phyloP scores from a whole-genome alignment of 2,329 filamentous ascomycete genomes.

The Trichoderma hamatum region DNA sequence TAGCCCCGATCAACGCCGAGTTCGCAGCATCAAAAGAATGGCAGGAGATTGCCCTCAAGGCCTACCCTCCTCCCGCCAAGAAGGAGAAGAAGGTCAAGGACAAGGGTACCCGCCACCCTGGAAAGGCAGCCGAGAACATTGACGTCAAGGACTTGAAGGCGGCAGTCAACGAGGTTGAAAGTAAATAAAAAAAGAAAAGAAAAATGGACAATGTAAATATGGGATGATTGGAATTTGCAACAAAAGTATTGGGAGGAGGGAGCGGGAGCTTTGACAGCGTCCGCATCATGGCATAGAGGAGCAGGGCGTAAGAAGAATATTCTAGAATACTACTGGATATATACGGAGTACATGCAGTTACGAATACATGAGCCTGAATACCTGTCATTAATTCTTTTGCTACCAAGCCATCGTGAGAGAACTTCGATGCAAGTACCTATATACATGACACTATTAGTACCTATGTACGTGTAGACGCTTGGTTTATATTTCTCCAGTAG shows the following conservation, averaged over 20 bases:
- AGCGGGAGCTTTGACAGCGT: neutral
- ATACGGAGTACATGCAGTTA: slow-evolving; percentile 18
- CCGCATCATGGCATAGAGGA: slow-evolving; percentile 8
- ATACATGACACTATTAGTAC: no score
- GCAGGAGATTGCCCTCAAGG: slow-evolving; percentile 69
- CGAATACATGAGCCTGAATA: slow-evolving; percentile 13
- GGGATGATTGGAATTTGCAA: neutral
- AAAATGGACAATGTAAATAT: neutral
- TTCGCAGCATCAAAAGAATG: slow-evolving; percentile 75
- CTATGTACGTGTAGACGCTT: neutral
- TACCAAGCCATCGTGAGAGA: neutral
- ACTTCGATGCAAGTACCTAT: neutral
- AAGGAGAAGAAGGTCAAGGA: slow-evolving; percentile 80
- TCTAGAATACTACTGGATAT: slow-evolving; percentile 24
- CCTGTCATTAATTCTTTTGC: neutral
- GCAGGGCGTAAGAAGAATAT: slow-evolving; percentile 14
- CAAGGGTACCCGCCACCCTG: slow-evolving; percentile 68
- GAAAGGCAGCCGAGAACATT: slow-evolving; percentile 32
- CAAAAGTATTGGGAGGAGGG: neutral
- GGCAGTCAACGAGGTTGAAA: slow-evolving; percentile 2
- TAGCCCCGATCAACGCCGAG: slow-evolving; percentile 75
- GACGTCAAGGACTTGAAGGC: slow-evolving; percentile 21
- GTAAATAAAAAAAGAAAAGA: neutral
- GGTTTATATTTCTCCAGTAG: neutral
- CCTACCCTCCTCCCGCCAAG: slow-evolving; percentile 75